These are phyloP conservation scores for Tephrocybe sp. DNA, from an alignment of 768 basidiomycete species.

Conservation along the genomic window DNA sequence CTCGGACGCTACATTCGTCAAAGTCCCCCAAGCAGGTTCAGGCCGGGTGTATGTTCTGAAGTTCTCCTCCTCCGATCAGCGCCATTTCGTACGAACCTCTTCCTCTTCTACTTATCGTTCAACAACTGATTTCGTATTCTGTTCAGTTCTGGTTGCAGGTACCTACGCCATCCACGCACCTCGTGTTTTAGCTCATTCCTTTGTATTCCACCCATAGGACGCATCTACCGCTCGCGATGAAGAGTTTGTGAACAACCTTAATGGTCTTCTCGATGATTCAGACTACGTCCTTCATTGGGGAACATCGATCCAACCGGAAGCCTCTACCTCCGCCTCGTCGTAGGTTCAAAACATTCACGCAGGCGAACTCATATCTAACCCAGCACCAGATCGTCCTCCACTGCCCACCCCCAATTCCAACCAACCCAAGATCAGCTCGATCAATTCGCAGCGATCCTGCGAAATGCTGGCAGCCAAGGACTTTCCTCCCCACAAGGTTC, in stretches of 20 bases:
- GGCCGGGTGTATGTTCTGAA: constrained; percentile 87
- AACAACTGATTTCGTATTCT: constrained; percentile 8
- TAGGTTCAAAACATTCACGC: constrained; percentile 19
- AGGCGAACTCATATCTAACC: background rate
- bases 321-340: constrained; percentile 46
- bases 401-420: constrained; percentile 29
- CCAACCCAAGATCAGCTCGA: constrained; percentile 68
- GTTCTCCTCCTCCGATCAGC: constrained; percentile 87
- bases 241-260: constrained; percentile 73
- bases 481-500: constrained; percentile 35
- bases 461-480: constrained; percentile 36
- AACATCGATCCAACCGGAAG: constrained; percentile 35
- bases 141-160: constrained; percentile 89
- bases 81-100: constrained; percentile 75
- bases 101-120: background rate
- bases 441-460: constrained; percentile 56
- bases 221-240: constrained; percentile 65
- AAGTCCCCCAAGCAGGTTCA: constrained; percentile 60
- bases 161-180: background rate
- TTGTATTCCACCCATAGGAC: constrained; percentile 46
- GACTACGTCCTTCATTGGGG: constrained; percentile 63
- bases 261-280: constrained; percentile 68
- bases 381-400: constrained; percentile 3
- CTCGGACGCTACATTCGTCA: constrained; percentile 78
- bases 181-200: background rate